Percentiles rank a stretch among this genome's conserved stretches.
These are phyloP conservation scores for Spathaspora gorwiae DNA, from an alignment of 805 yeast genomes.

Conservation along the genomic window DNA sequence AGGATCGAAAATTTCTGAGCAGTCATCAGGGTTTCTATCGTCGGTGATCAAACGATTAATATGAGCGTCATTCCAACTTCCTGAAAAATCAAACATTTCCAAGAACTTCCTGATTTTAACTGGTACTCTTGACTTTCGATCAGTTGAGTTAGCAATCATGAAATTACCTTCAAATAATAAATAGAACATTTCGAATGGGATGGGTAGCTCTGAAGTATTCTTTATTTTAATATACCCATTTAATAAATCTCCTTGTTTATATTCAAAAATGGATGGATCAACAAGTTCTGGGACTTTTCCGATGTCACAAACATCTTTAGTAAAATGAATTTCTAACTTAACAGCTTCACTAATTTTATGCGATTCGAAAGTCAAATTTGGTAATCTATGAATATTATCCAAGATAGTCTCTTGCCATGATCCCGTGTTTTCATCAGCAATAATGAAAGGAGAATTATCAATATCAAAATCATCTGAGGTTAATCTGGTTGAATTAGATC, in stretches of 20 bases:
- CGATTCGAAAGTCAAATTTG: constrained; percentile 25
- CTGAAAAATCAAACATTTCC: constrained; percentile 48
- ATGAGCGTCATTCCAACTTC: constrained; percentile 42
- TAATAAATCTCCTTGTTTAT: constrained; percentile 62
- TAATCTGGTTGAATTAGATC: neutral
- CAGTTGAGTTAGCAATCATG: constrained; percentile 18
- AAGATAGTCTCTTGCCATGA: constrained; percentile 36
- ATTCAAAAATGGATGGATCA: constrained; percentile 40
- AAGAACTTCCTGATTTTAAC: constrained; percentile 29
- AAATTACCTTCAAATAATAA: constrained; percentile 52
- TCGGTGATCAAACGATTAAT: constrained; percentile 31
- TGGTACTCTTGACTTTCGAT: constrained; percentile 9
- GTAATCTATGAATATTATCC: constrained; percentile 32
- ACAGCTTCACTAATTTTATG: constrained; percentile 23
- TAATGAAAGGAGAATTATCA: constrained; percentile 12
- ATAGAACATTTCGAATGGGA: constrained; percentile 61
- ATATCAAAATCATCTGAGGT: neutral
- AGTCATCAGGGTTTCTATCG: constrained; percentile 8
- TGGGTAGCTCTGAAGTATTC: constrained; percentile 34
- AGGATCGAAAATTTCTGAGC: constrained; percentile 19
- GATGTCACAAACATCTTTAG: constrained; percentile 27
- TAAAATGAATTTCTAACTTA: constrained; percentile 25
- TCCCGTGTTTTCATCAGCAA: constrained; percentile 31
- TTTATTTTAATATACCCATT: constrained; percentile 50
- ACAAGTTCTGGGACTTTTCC: constrained; percentile 24